Conservation (phyloP, 305 asterid species). For the Fraxinus platypoda region DNA sequence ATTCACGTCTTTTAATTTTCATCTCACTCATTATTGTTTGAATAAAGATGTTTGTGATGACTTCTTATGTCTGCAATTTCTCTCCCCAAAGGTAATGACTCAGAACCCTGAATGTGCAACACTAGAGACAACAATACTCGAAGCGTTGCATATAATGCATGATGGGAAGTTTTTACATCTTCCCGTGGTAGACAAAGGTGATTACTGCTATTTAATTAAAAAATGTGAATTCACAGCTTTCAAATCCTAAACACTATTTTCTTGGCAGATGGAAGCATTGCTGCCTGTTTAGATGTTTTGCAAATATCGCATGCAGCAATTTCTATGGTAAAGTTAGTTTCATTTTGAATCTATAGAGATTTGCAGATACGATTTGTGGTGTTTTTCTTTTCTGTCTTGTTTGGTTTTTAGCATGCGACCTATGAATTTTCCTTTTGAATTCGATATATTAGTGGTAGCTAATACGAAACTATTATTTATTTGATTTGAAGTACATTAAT, state of each 20-base stretch:
- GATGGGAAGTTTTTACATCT: constrained; percentile 84
- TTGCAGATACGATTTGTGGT: neutral
- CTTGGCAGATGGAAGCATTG: constrained; percentile 68
- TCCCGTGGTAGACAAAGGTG: constrained; percentile 89
- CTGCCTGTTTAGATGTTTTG: constrained; percentile 81
- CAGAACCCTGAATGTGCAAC: constrained; percentile 80
- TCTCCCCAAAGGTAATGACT: constrained; percentile 76
- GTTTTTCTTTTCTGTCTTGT: neutral
- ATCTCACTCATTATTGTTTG: constrained; percentile 9
- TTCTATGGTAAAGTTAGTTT: constrained; percentile 62
- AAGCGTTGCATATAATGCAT: constrained; percentile 89
- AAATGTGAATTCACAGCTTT: neutral
- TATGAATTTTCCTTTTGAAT: neutral
- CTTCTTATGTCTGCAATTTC: constrained; percentile 20
- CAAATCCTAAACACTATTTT: constrained; percentile 21
- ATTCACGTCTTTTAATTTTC: constrained; percentile 2
- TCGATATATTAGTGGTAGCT: neutral
- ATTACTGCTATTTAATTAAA: constrained; percentile 19
- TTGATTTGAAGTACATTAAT: too few species aligned
- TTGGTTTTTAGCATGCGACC: neutral
- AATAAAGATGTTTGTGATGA: constrained; percentile 14
- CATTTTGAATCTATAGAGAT: constrained; percentile 13
- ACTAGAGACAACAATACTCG: constrained; percentile 77
- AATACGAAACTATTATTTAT: too few species aligned
- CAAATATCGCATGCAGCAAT: constrained; percentile 92